A percentile compares a stretch with the other conserved stretches of the same genome.
phyloP scores from a whole-genome alignment of 129 eudicot species.

The Silybum marianum region DNA sequence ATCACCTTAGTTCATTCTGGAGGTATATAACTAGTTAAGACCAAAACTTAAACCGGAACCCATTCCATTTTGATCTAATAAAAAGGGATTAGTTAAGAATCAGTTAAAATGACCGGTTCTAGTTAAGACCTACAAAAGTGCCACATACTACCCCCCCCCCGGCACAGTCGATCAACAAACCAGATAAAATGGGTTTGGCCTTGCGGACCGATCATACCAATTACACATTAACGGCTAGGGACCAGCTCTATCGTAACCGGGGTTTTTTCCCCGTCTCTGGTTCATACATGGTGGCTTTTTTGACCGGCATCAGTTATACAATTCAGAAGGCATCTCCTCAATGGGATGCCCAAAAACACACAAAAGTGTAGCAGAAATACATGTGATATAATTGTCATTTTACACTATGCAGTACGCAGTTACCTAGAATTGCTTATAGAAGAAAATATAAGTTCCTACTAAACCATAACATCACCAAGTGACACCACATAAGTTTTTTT shows the following conservation, averaged over 20 bases:
- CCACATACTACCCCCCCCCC: too few relatives aligned
- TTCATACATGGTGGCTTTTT: too few relatives aligned
- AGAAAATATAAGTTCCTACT: constrained; percentile 21
- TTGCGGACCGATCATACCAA: not conserved
- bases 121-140: too few relatives aligned
- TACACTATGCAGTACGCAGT: constrained; percentile 5
- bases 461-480: constrained; percentile 8
- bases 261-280: not conserved
- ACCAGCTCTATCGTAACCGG: not conserved
- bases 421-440: not conserved
- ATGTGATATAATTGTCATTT: constrained; percentile 7
- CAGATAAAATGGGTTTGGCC: not conserved
- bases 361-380: not conserved
- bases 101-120: too few relatives aligned
- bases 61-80: not conserved
- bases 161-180: not conserved
- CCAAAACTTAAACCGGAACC: not conserved
- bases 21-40: not conserved
- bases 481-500: constrained; percentile 9
- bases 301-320: not conserved
- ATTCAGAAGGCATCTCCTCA: not conserved
- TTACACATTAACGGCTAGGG: not conserved
- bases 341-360: not conserved
- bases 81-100: not conserved
- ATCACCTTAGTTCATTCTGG: not conserved